Base-by-base conservation (phyloP, 768 basidiomycete genomes). In the Rhizopogon vesiculosus region DNA sequence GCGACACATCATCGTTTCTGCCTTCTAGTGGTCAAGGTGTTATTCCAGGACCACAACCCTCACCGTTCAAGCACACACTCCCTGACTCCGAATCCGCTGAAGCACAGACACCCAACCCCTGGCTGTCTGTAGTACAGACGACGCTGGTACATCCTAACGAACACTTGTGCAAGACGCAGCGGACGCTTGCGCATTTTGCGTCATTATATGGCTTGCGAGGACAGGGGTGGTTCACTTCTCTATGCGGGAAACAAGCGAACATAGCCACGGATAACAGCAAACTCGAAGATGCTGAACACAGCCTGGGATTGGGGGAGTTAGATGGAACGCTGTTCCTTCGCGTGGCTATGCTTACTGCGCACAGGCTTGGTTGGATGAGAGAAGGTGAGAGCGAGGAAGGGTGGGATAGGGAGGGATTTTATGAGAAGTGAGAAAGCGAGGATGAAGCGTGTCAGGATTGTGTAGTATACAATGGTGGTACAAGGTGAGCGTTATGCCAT, bases 301-400 rank as follows among this genome's bases (percentile, higher is more conserved):
- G 60, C 45, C 51, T 69, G 1, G 63, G 66, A 15, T 15, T 56
- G 8, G 62, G 60, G 38, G 16, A 58, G 35, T 45, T 69, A 15
- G 68, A 69, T 41, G 68, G 68, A 43, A 64, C 64, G 3, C 19
- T 69, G 19, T 69, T 69, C 53, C 50, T 64, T 48, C 53, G 67
- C 25, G 60, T 63, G 28, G 66, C 69, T 15, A 59, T 60, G 45
- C 50, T 69, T 19, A 68, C 66, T 15, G 57, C 64, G 54, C 57
- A 67, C 39, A 61, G 64, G 45, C 51, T 70, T 29, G 73, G 70
- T 10, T 73, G 71, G 72, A 69, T 73, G 68, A 56, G 68, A 22
- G 73, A 74, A 51, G 73, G 73, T 0, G 49, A 70, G 56, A 35
- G 57, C 10, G 43, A 57, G 35, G 57, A 53, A 6, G 58, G 51